Evolutionary conservation across 495 filamentous ascomycete genomes (phyloP).

Genomic region (Cairneyella variabilis): DNA sequence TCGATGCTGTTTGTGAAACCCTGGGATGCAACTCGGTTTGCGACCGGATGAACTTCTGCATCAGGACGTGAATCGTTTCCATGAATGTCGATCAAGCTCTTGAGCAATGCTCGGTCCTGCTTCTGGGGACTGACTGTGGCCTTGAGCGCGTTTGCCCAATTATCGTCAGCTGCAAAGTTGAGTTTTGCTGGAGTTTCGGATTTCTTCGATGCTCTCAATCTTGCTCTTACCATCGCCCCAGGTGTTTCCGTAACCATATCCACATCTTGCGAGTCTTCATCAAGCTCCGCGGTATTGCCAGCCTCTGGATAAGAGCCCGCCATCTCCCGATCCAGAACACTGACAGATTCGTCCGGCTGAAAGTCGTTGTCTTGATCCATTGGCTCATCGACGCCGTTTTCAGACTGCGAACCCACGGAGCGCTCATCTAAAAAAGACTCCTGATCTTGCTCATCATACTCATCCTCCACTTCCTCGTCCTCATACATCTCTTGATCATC

Average conservation of each 20-base stretch:
- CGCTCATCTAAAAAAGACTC: slow-evolving; percentile 90
- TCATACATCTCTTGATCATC: slow-evolving; percentile 51
- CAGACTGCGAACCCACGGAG: slow-evolving; percentile 76
- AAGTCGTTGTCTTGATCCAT: slow-evolving; percentile 55
- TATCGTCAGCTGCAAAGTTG: slow-evolving; percentile 53
- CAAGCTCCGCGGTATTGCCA: slow-evolving; percentile 64
- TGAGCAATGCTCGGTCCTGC: slow-evolving; percentile 62
- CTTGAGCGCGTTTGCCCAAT: slow-evolving; percentile 90
- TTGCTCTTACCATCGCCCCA: slow-evolving; percentile 49
- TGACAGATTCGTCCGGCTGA: slow-evolving; percentile 67
- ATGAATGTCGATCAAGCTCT: slow-evolving; percentile 39
- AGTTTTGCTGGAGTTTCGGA: slow-evolving; percentile 57
- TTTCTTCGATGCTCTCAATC: slow-evolving; percentile 51
- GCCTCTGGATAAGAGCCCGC: slow-evolving; percentile 65
- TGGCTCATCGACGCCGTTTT: slow-evolving; percentile 60
- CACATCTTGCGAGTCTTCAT: slow-evolving; percentile 36
- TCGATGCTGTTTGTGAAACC: slow-evolving; percentile 78
- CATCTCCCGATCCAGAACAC: slow-evolving; percentile 71
- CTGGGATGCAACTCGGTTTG: slow-evolving; percentile 36
- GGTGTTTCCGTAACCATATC: slow-evolving; percentile 35
- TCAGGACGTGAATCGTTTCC: slow-evolving; percentile 24
- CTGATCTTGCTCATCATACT: slow-evolving; percentile 43
- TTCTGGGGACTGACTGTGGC: slow-evolving; percentile 89
- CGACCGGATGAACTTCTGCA: slow-evolving; percentile 6
- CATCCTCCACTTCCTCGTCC: slow-evolving; percentile 31